Evolutionary conservation across 352 stramenopile genomes (phyloP).

Genomic region (Saprolegnia diclina): DNA sequence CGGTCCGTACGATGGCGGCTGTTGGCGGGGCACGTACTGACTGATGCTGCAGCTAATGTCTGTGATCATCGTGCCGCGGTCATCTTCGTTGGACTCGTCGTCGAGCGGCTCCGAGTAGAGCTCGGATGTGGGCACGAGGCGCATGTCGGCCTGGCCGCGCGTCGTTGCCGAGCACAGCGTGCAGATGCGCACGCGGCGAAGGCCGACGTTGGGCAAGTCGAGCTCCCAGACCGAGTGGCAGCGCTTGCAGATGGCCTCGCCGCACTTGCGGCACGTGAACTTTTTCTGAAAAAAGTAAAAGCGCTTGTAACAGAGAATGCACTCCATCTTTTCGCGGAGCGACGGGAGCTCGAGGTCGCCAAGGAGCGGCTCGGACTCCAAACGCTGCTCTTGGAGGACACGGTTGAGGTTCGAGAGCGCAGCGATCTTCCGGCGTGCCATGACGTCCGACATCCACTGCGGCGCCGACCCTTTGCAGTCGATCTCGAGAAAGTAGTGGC

Average conservation of each 20-base stretch:
- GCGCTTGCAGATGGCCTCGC: slow-evolving; percentile 22
- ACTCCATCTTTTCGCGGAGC: slow-evolving; percentile 33
- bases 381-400: slow-evolving; percentile 69
- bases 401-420: slow-evolving; percentile 46
- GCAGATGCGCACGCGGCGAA: slow-evolving; percentile 74
- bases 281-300: slow-evolving; percentile 45
- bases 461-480: slow-evolving; percentile 15
- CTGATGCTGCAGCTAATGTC: slow-evolving; percentile 26
- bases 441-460: slow-evolving; percentile 9
- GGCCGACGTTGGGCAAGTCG: slow-evolving; percentile 70
- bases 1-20: not conserved
- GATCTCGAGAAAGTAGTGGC: slow-evolving; percentile 25
- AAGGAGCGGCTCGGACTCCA: slow-evolving; percentile 69
- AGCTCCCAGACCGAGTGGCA: slow-evolving; percentile 46
- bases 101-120: slow-evolving; percentile 11
- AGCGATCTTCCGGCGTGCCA: slow-evolving; percentile 20
- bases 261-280: slow-evolving; percentile 21
- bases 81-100: slow-evolving; percentile 16
- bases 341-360: slow-evolving; percentile 63
- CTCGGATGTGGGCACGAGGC: slow-evolving; percentile 1
- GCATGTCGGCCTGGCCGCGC: slow-evolving; percentile 8
- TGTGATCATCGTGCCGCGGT: slow-evolving; percentile 20
- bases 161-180: slow-evolving; percentile 61
- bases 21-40: not conserved
- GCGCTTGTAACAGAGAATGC: slow-evolving; percentile 68